A percentile compares a stretch with the other conserved stretches of the same genome.
Conservation (phyloP, 2,329 filamentous ascomycete species). For the Arachnopeziza araneosa region DNA sequence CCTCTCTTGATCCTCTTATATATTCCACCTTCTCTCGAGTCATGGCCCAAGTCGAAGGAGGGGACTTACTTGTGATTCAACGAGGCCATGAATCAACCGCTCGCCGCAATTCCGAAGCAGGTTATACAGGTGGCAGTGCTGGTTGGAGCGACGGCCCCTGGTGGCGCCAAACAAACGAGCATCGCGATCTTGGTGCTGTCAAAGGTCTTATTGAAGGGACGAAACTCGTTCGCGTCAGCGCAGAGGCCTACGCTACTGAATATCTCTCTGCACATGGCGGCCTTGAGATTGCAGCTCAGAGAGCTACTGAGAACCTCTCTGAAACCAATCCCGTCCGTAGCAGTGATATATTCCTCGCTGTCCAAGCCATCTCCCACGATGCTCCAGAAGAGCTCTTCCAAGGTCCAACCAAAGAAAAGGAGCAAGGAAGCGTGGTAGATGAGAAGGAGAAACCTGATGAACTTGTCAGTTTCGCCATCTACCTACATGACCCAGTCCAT, state of each 20-base stretch:
- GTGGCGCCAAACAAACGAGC: slow-evolving; percentile 72
- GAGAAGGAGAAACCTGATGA: slow-evolving; percentile 50
- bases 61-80: slow-evolving; percentile 89
- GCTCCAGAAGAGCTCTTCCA: slow-evolving; percentile 64
- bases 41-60: slow-evolving; percentile 98
- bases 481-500: slow-evolving; percentile 83
- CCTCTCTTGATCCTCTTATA: slow-evolving; percentile 86
- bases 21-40: slow-evolving; percentile 89
- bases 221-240: slow-evolving; percentile 83
- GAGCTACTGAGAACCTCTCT: slow-evolving; percentile 72
- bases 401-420: slow-evolving; percentile 50
- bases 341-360: slow-evolving; percentile 91
- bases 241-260: slow-evolving; percentile 80
- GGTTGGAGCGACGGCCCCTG: slow-evolving; percentile 94
- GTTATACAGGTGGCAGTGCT: slow-evolving; percentile 48
- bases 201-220: slow-evolving; percentile 80
- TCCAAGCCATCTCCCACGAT: slow-evolving; percentile 75
- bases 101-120: slow-evolving; percentile 57
- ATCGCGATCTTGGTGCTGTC: slow-evolving; percentile 74
- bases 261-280: slow-evolving; percentile 77
- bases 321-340: slow-evolving; percentile 86
- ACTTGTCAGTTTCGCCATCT: slow-evolving; percentile 68
- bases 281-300: slow-evolving; percentile 70
- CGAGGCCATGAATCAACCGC: slow-evolving; percentile 80
- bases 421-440: slow-evolving; percentile 46